Evolutionary conservation across 768 basidiomycete species (phyloP).

Genomic region (Coprinellus micaceus): DNA sequence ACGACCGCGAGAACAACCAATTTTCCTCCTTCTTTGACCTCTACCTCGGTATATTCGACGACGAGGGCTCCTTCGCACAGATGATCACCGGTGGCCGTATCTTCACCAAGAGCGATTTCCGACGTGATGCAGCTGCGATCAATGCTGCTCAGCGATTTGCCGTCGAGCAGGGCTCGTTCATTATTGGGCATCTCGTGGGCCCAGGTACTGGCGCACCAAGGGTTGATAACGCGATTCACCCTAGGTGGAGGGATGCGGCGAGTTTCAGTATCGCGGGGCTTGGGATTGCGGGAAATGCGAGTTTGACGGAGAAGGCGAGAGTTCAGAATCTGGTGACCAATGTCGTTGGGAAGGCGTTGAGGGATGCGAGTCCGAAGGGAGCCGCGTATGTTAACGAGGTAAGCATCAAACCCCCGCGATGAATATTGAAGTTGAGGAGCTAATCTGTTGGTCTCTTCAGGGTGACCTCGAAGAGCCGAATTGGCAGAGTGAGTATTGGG

Average conservation of each 20-base stretch:
- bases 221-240: slow-evolving; percentile 10
- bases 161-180: slow-evolving; percentile 5
- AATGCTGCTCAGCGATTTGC: slow-evolving; percentile 7
- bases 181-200: slow-evolving; percentile 12
- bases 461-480: slow-evolving; percentile 14
- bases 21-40: slow-evolving; percentile 16
- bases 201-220: slow-evolving; percentile 4
- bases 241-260: slow-evolving; percentile 7
- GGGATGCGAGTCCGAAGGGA: slow-evolving; percentile 14
- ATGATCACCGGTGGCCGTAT: slow-evolving; percentile 12
- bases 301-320: slow-evolving; percentile 9
- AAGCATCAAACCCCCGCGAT: neutral
- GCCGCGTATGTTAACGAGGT: slow-evolving; percentile 13
- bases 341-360: slow-evolving; percentile 8
- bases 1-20: slow-evolving; percentile 5
- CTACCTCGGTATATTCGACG: slow-evolving; percentile 15
- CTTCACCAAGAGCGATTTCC: slow-evolving; percentile 11
- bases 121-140: slow-evolving; percentile 6
- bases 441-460: neutral
- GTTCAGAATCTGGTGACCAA: slow-evolving; percentile 11
- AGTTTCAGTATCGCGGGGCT: slow-evolving; percentile 1
- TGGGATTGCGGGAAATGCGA: neutral
- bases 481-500: slow-evolving; percentile 16
- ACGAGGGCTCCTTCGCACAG: slow-evolving; percentile 5
- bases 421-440: neutral